Evolutionary conservation across 2,329 filamentous ascomycete genomes (phyloP).

Genomic region (Cytospora schulzeri): DNA sequence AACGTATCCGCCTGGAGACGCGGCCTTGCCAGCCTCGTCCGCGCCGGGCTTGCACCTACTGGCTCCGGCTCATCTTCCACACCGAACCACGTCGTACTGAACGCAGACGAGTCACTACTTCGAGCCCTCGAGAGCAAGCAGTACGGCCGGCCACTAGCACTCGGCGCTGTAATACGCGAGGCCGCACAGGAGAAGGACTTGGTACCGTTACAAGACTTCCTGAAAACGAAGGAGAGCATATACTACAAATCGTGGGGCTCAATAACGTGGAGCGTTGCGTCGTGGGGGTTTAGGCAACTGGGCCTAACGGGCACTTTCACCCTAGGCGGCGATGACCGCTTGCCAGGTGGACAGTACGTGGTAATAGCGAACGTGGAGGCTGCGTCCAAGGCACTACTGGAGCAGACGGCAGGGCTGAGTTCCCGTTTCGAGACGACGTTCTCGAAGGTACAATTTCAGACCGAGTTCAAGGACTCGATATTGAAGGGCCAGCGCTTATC

Average conservation of each 20-base stretch:
- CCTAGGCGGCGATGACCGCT: constrained; percentile 50
- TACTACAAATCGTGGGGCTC: constrained; percentile 71
- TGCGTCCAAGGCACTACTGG: constrained; percentile 56
- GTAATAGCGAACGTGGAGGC: constrained; percentile 65
- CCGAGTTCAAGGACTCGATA: constrained; percentile 57
- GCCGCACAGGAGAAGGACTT: constrained; percentile 70
- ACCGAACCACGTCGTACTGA: constrained; percentile 54
- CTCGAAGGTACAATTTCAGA: constrained; percentile 65
- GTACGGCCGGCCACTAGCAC: constrained; percentile 77
- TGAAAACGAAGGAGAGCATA: constrained; percentile 66
- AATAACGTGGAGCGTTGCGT: constrained; percentile 69
- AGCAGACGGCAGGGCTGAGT: constrained; percentile 44
- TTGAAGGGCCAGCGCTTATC: constrained; percentile 55
- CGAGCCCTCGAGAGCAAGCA: constrained; percentile 73
- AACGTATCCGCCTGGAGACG: constrained; percentile 42
- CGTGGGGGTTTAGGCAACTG: constrained; percentile 74
- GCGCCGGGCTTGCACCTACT: constrained; percentile 38
- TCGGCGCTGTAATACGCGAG: constrained; percentile 78
- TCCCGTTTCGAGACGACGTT: constrained; percentile 68
- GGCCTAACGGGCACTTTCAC: constrained; percentile 57
- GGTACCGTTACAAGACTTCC: constrained; percentile 71
- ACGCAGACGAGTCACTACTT: constrained; percentile 64
- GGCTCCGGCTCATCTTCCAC: constrained; percentile 33
- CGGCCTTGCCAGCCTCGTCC: constrained; percentile 36
- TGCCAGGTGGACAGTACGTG: constrained; percentile 66